Evolutionary conservation across 257 asterid species (phyloP).

Genomic region (Penstemon eatonii): DNA sequence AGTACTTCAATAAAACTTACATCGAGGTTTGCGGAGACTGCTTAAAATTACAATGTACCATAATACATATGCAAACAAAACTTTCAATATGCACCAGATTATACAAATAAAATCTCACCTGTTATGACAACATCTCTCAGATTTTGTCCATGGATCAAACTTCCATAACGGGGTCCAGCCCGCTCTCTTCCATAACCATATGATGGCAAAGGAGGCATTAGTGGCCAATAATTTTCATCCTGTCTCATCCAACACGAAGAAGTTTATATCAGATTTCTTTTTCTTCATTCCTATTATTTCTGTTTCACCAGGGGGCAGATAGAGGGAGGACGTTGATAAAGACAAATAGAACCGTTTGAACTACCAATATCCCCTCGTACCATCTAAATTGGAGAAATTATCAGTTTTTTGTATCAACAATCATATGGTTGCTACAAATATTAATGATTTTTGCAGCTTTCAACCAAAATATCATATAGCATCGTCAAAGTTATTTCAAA

Average conservation of each 20-base stretch:
- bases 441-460: conserved; percentile 1
- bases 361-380: background rate
- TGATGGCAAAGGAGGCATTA: conserved; percentile 97
- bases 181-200: conserved; percentile 88
- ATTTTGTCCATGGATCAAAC: conserved; percentile 91
- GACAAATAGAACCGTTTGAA: background rate
- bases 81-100: background rate
- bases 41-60: no score
- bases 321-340: background rate
- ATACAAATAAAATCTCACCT: conserved; percentile 42
- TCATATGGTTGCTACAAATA: conserved; percentile 1
- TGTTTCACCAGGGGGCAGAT: background rate
- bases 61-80: background rate
- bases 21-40: no score
- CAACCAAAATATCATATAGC: background rate
- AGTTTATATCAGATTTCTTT: conserved; percentile 13
- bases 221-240: conserved; percentile 80
- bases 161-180: conserved; percentile 88
- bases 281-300: conserved; percentile 8
- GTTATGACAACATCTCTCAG: conserved; percentile 83
- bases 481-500: conserved; percentile 1
- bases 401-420: background rate
- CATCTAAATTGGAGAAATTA: background rate
- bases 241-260: conserved; percentile 38
- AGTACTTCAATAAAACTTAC: no score